Percentiles rank a stretch among this genome's conserved stretches.
phyloP scores from a whole-genome alignment of 2,329 filamentous ascomycete genomes.

The Thielaviopsis musarum region DNA sequence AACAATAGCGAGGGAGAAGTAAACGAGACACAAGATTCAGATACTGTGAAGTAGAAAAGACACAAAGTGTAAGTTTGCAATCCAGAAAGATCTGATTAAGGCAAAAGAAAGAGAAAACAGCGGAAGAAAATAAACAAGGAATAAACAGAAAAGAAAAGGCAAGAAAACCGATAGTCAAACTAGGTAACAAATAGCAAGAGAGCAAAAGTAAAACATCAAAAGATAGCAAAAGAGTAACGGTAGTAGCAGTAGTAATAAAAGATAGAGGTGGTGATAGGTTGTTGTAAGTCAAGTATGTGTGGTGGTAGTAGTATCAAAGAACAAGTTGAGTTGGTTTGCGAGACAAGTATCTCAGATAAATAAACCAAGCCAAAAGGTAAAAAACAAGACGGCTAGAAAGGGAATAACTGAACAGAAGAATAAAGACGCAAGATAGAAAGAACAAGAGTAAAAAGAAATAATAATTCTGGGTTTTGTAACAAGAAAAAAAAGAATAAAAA shows the following conservation, averaged over 20 bases:
- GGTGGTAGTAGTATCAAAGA: neutral
- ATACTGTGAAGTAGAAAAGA: too few species aligned
- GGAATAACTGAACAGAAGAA: neutral
- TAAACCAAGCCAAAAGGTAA: neutral
- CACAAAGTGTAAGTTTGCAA: neutral
- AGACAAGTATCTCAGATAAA: neutral
- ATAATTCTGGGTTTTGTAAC: neutral
- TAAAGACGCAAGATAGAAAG: neutral
- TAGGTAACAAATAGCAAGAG: neutral
- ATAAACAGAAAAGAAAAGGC: neutral
- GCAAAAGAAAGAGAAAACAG: neutral
- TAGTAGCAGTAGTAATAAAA: too few species aligned
- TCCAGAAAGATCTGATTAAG: neutral
- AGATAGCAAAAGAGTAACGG: neutral
- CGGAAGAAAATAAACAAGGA: neutral
- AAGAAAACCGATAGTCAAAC: neutral
- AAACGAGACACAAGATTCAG: too few species aligned
- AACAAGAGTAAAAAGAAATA: too few species aligned
- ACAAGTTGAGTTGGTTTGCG: neutral
- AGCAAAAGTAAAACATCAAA: constrained; percentile 1
- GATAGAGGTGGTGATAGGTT: too few species aligned
- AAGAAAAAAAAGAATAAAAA: constrained; percentile 12
- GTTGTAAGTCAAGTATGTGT: too few species aligned
- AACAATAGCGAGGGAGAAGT: too few species aligned
- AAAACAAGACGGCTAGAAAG: constrained; percentile 13